Evolutionary conservation across 805 yeast species (phyloP).

Genomic region (Candida pseudoglaebosa): DNA sequence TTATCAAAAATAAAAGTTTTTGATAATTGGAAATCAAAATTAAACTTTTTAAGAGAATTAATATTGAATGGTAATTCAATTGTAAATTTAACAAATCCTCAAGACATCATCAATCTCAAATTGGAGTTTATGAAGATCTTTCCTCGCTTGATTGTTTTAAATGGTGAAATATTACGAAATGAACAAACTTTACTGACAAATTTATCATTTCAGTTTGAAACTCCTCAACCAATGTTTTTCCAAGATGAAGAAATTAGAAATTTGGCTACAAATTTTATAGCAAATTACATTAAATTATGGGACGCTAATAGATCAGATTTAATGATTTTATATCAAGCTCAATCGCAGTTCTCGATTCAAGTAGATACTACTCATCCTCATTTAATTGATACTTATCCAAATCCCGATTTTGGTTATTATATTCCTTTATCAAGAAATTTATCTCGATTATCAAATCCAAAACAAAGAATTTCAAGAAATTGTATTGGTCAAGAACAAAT

Average conservation of each 20-base stretch:
- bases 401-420: slow-evolving; percentile 56
- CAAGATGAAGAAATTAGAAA: slow-evolving; percentile 70
- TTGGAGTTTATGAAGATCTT: slow-evolving; percentile 65
- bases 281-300: slow-evolving; percentile 76
- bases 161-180: slow-evolving; percentile 75
- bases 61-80: slow-evolving; percentile 79
- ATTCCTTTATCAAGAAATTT: slow-evolving; percentile 74
- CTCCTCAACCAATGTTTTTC: slow-evolving; percentile 68
- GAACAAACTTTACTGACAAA: slow-evolving; percentile 54
- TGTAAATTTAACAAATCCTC: slow-evolving; percentile 23
- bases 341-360: slow-evolving; percentile 80
- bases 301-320: slow-evolving; percentile 73
- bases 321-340: slow-evolving; percentile 68
- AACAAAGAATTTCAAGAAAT: slow-evolving; percentile 55
- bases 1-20: slow-evolving; percentile 55
- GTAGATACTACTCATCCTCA: slow-evolving; percentile 71
- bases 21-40: slow-evolving; percentile 75
- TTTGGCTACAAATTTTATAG: slow-evolving; percentile 70
- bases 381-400: slow-evolving; percentile 12
- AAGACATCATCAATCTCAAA: slow-evolving; percentile 41
- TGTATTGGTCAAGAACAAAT: slow-evolving; percentile 69
- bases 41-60: slow-evolving; percentile 69
- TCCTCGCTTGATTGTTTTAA: slow-evolving; percentile 76
- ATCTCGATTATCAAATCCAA: slow-evolving; percentile 52
- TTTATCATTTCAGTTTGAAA: slow-evolving; percentile 51